Percentiles rank a stretch among this genome's conserved stretches.
These are phyloP conservation scores for Cladosporium sp. DNA, from an alignment of 2,329 filamentous ascomycete species.

Conservation along the genomic window DNA sequence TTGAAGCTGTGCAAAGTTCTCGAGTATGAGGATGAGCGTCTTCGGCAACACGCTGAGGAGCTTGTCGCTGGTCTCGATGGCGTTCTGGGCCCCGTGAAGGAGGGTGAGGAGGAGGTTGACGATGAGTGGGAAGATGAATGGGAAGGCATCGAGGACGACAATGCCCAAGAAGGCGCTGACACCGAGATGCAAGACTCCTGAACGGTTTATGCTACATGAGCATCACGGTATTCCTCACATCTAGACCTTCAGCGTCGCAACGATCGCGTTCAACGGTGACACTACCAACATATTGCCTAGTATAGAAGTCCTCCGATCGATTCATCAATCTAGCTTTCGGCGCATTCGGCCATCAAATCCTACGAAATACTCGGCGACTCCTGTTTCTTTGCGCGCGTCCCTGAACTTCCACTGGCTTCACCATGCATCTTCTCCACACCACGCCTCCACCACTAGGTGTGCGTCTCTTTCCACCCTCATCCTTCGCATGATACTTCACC, in stretches of 20 bases:
- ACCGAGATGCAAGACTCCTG: slow-evolving; percentile 31
- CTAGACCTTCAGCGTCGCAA: not conserved
- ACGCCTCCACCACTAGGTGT: not conserved
- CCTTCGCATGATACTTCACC: not conserved
- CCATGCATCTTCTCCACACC: slow-evolving; percentile 5
- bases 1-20: slow-evolving; percentile 72
- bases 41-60: slow-evolving; percentile 71
- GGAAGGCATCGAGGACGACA: slow-evolving; percentile 33
- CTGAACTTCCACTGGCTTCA: not conserved
- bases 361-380: not conserved
- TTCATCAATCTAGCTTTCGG: not conserved
- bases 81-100: slow-evolving; percentile 37
- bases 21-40: slow-evolving; percentile 79
- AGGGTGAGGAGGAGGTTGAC: slow-evolving; percentile 39
- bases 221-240: no score
- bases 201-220: not conserved
- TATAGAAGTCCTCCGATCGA: not conserved
- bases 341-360: not conserved
- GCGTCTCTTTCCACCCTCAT: not conserved
- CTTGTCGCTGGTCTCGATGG: slow-evolving; percentile 52
- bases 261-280: not conserved
- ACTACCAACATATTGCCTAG: not conserved
- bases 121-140: slow-evolving; percentile 34
- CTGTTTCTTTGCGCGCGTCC: not conserved
- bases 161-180: slow-evolving; percentile 29